Base-by-base conservation (phyloP, 176 grass and related monocot genomes). In the Urochloa ruziziensis region DNA sequence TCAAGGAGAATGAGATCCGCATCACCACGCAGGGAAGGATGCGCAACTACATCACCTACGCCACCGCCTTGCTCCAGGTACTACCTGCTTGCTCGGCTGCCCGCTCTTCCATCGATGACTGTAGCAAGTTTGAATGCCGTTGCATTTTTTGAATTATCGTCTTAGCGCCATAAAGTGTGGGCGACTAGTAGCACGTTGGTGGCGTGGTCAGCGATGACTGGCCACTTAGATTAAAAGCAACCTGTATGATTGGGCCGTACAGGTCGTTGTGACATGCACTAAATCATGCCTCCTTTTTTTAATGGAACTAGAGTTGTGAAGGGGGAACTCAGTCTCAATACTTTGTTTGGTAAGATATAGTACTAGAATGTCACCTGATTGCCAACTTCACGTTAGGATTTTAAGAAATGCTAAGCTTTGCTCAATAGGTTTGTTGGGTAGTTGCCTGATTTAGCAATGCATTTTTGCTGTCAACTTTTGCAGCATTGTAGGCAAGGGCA, bases 21-120 rank as follows among this genome's bases (percentile, higher is more conserved):
- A 96, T 98, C 77, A 98, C 94, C 78, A 95, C 96, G 59, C 93
- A 95, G 90, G 96, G 96, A 75, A 87, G 93, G 85, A 98, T 96
- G 96, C 96, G 96, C 86, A 98, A 91, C 88, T 95, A 98, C 89
- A 98, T 98, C 82, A 95, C 96, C 15, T 98, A 95, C 68, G 96
- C 93, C 76, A 95, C 94, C 87, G 93, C 84, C 67, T 73, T 98
- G 57, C 77, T 98, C 62, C 96, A 98, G 93, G 96, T 98, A 84
- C 27, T 23, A 28, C 15, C 13, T 13, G 9, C 25, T 82, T 21
- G 25, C 81, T 27, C 6, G 29, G 4, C 21, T 28, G 8, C 21
- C 28, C 10, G 36, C 54, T 36, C 46, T 17, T 37, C 40, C 28
- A 3, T 12, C 13, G 29, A 25, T 35, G 51, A 57, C 30, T 37